These are phyloP conservation scores for Talinum fruticosum DNA, from an alignment of 148 eudicot genomes.

Conservation along the genomic window DNA sequence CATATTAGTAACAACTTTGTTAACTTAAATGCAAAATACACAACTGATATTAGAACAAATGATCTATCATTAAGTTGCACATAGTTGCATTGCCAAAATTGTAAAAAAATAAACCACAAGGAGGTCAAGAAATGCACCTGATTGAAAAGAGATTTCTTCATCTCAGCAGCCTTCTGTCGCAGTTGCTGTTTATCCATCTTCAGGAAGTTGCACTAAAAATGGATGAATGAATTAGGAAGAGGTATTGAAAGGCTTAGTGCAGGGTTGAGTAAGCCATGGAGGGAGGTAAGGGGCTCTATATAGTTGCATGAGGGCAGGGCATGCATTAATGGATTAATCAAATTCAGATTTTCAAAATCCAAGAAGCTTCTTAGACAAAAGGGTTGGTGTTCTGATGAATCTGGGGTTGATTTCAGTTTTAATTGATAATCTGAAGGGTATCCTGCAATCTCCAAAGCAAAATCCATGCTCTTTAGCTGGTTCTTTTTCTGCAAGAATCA, in stretches of 20 bases:
- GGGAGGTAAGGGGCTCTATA: constrained; percentile 11
- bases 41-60: background rate
- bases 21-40: background rate
- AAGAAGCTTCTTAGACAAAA: background rate
- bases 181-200: constrained; percentile 18
- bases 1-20: background rate
- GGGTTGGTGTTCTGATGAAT: background rate
- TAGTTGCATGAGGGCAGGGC: background rate
- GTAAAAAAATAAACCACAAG: background rate
- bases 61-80: too few relatives aligned
- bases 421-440: background rate
- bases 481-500: background rate
- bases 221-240: constrained; percentile 3
- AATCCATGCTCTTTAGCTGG: background rate
- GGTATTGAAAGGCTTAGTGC: background rate
- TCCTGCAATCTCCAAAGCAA: background rate
- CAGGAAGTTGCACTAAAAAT: background rate
- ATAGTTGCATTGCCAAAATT: background rate
- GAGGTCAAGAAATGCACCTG: constrained; percentile 14
- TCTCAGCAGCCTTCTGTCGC: background rate
- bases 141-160: background rate
- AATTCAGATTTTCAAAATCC: background rate
- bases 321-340: background rate
- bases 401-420: background rate
- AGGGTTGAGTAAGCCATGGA: background rate